Evolutionary conservation across 2,329 filamentous ascomycete species (phyloP).

Genomic region (Zarea fungicola): DNA sequence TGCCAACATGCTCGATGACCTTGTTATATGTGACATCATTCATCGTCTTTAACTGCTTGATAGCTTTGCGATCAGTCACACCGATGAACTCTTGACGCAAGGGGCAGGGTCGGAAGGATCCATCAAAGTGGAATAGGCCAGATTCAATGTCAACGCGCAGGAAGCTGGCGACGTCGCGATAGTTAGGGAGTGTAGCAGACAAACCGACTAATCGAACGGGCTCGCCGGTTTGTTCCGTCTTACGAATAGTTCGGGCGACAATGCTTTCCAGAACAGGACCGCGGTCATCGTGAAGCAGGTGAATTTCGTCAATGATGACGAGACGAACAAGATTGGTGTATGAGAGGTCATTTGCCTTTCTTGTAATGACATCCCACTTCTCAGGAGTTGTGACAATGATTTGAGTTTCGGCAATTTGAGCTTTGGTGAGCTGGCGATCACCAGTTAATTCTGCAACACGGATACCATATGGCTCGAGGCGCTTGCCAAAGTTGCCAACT

Average conservation of each 20-base stretch:
- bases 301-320: constrained; percentile 96
- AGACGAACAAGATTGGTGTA: constrained; percentile 97
- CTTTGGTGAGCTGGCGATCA: constrained; percentile 96
- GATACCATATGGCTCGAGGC: constrained; percentile 86
- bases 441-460: constrained; percentile 93
- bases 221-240: constrained; percentile 89
- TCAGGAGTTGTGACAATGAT: constrained; percentile 98
- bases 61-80: constrained; percentile 94
- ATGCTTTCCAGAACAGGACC: constrained; percentile 96
- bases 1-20: constrained; percentile 91
- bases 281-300: constrained; percentile 94
- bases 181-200: constrained; percentile 93
- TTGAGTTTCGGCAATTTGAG: constrained; percentile 96
- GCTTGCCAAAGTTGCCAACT: constrained; percentile 92
- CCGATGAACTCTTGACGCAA: constrained; percentile 96
- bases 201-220: constrained; percentile 87
- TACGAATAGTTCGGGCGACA: constrained; percentile 87
- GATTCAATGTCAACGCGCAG: constrained; percentile 80
- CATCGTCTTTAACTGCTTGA: constrained; percentile 99
- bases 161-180: constrained; percentile 92
- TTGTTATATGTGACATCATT: constrained; percentile 98
- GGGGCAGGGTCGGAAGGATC: constrained; percentile 87
- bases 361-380: constrained; percentile 98
- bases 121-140: constrained; percentile 94
- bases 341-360: constrained; percentile 93